Conservation (phyloP, 495 filamentous ascomycete genomes). For the Aspergillus homomorphus region DNA sequence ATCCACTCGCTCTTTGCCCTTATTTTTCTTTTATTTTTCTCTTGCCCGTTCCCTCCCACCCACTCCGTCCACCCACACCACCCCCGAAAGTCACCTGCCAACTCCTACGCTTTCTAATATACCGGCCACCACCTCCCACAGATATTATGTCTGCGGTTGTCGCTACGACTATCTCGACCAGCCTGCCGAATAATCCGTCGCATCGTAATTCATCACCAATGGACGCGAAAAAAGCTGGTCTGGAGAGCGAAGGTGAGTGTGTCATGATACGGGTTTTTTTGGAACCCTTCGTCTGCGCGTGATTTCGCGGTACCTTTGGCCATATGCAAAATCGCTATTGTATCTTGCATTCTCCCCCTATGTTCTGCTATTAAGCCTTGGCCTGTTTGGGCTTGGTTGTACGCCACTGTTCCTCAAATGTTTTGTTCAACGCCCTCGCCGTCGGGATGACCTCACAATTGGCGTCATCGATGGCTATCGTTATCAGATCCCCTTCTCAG, state of each 20-base stretch:
- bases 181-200: conserved; percentile 28
- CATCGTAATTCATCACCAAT: conserved; percentile 40
- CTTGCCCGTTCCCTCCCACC: conserved; percentile 10
- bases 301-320: conserved; percentile 5
- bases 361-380: conserved; percentile 16
- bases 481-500: conserved; percentile 18
- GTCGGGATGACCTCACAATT: conserved; percentile 48
- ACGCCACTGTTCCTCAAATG: conserved; percentile 33
- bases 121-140: conserved; percentile 10
- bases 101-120: conserved; percentile 16
- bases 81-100: conserved; percentile 18
- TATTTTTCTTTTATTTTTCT: conserved; percentile 18
- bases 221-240: conserved; percentile 49
- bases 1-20: conserved; percentile 12
- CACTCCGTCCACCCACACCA: too few species aligned
- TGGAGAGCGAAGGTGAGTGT: conserved; percentile 46
- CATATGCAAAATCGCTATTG: conserved; percentile 1
- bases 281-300: conserved; percentile 13
- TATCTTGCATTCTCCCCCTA: conserved; percentile 11
- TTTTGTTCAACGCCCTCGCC: conserved; percentile 32
- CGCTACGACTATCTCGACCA: conserved; percentile 39
- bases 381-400: conserved; percentile 35
- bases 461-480: conserved; percentile 38
- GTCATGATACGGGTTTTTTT: neutral
- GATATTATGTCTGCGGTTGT: conserved; percentile 48